A percentile compares a stretch with the other conserved stretches of the same genome.
These are phyloP conservation scores for Harrya chromipes DNA, from an alignment of 768 basidiomycete genomes.

Conservation along the genomic window DNA sequence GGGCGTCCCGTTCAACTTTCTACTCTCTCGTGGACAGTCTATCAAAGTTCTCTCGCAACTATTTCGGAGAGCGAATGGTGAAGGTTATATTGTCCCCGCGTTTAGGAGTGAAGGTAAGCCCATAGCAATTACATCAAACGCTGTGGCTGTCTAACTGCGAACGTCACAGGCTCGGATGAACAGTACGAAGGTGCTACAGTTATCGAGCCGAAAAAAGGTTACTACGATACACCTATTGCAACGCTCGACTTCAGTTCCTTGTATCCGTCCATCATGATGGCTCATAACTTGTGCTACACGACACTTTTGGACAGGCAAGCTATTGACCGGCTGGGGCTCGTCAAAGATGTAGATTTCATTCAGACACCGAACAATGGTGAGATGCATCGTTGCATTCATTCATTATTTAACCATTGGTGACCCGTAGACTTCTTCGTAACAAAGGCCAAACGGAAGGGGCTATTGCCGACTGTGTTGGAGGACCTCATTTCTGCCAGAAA, in stretches of 20 bases:
- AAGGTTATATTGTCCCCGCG: constrained; percentile 86
- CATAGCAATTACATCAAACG: not conserved
- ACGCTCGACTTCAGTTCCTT: constrained; percentile 98
- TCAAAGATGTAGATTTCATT: constrained; percentile 87
- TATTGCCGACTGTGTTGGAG: constrained; percentile 89
- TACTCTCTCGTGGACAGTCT: constrained; percentile 92
- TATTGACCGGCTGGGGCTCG: constrained; percentile 72
- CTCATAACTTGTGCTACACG: constrained; percentile 97
- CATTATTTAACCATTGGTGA: not conserved
- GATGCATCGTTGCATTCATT: not conserved
- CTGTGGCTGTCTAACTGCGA: not conserved
- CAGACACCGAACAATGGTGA: constrained; percentile 94
- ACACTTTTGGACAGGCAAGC: constrained; percentile 83
- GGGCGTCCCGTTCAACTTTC: constrained; percentile 97
- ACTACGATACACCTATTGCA: constrained; percentile 95
- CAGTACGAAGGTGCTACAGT: constrained; percentile 99
- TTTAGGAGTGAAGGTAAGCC: constrained; percentile 76
- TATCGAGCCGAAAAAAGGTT: constrained; percentile 94
- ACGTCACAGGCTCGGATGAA: constrained; percentile 72
- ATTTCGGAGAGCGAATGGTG: constrained; percentile 87
- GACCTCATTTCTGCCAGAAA: constrained; percentile 93
- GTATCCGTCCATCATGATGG: constrained; percentile 99
- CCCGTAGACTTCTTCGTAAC: constrained; percentile 82
- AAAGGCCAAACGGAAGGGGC: constrained; percentile 71
- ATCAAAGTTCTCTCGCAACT: constrained; percentile 98